Conservation (phyloP, 78 protist species). For the Polysphondylium violaceum region DNA sequence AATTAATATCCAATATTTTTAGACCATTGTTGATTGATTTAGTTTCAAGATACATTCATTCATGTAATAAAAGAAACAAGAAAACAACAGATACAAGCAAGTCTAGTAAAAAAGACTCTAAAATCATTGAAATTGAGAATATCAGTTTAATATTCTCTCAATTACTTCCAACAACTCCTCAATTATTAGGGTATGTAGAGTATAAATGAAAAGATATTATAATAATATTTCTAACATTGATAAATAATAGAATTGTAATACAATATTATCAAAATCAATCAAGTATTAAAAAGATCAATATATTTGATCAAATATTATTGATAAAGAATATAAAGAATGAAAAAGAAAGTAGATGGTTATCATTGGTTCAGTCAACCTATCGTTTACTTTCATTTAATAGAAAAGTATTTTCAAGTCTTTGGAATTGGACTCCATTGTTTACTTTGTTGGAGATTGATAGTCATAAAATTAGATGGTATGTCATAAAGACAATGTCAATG, state of each 20-base stretch:
- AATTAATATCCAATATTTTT: constrained; percentile 16
- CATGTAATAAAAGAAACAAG: background rate
- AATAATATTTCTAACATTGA: background rate
- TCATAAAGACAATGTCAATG: constrained; percentile 45
- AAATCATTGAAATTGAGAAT: constrained; percentile 45
- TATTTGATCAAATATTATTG: constrained; percentile 25
- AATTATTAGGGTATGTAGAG: constrained; percentile 39
- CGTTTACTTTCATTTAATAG: constrained; percentile 47
- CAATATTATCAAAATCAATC: constrained; percentile 37
- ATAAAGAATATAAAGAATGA: constrained; percentile 22
- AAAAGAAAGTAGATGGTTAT: constrained; percentile 30
- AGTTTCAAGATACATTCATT: constrained; percentile 37
- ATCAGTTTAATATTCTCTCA: constrained; percentile 29
- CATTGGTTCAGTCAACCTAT: constrained; percentile 51
- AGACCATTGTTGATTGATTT: constrained; percentile 59
- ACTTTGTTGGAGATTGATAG: constrained; percentile 49
- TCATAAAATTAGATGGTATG: constrained; percentile 56
- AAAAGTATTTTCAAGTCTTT: constrained; percentile 38
- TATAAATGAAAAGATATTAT: background rate
- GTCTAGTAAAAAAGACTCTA: too few relatives aligned
- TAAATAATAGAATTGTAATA: constrained; percentile 21
- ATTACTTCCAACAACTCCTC: constrained; percentile 69
- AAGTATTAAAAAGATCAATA: background rate
- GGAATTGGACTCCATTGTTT: constrained; percentile 79
- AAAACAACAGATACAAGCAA: too few relatives aligned